Evolutionary conservation across 208 protist species (phyloP).

Genomic region (Trypanosomatidae sp.): DNA sequence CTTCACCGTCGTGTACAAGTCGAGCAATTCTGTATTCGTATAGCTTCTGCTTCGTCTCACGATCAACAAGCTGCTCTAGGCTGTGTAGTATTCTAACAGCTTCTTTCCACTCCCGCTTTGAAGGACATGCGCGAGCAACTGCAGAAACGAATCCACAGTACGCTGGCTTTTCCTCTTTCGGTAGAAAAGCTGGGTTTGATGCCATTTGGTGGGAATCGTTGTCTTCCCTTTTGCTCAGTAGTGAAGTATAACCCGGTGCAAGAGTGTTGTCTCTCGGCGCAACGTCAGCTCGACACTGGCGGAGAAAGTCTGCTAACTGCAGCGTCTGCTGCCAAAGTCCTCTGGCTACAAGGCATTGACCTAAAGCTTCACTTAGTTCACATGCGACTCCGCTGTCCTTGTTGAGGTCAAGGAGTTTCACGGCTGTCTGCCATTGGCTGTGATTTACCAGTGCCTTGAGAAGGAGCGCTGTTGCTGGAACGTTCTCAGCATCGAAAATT

Average conservation of each 20-base stretch:
- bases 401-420: slow-evolving; percentile 49
- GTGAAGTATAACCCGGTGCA: background rate
- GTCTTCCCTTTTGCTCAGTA: background rate
- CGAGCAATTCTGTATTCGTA: slow-evolving; percentile 25
- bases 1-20: slow-evolving; percentile 19
- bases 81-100: slow-evolving; percentile 6
- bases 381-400: slow-evolving; percentile 15
- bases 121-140: slow-evolving; percentile 22
- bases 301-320: slow-evolving; percentile 1
- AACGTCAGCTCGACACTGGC: background rate
- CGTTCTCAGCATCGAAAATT: slow-evolving; percentile 54
- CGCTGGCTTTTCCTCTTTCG: slow-evolving; percentile 13
- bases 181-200: slow-evolving; percentile 28
- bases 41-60: slow-evolving; percentile 7
- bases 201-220: slow-evolving; percentile 26
- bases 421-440: slow-evolving; percentile 51
- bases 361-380: slow-evolving; percentile 34
- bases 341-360: slow-evolving; percentile 39
- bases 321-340: slow-evolving; percentile 30
- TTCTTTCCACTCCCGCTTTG: slow-evolving; percentile 16
- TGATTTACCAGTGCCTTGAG: slow-evolving; percentile 67
- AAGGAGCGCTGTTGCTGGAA: slow-evolving; percentile 55
- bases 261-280: background rate
- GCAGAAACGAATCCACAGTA: slow-evolving; percentile 31
- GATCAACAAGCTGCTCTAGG: slow-evolving; percentile 12